Base-by-base conservation (phyloP, 163 green algal species). In the Scenedesmus sp. region DNA sequence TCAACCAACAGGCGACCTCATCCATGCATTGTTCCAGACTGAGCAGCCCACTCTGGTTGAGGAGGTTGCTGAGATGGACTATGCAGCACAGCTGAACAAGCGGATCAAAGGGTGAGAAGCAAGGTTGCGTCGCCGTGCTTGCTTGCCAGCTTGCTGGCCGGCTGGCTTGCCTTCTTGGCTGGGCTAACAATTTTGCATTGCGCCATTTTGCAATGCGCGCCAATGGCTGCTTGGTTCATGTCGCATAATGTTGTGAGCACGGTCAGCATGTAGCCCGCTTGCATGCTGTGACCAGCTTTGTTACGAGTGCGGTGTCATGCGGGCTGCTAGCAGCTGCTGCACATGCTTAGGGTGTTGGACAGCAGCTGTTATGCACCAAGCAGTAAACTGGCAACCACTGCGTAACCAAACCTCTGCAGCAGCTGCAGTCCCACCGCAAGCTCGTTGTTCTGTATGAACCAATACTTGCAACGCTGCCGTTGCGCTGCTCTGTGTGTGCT, bases 91-190 rank as follows among this genome's bases (percentile, higher is more conserved):
- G 51, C 65, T 90, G 30, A 85, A 40, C 30, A 59, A 61, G 46
- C 72, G 72, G 0, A 81, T 90, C 72, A 85, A 86, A 18, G 49
- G 18, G 86, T 90, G 51, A 85, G 85, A n/a, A 7, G 43, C 35
- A 33, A 35, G 1, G 15, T 18, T 70, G 16, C 24, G 49, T 35
- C 72, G 12, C 16, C n/a, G 16, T 49, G 78, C 24, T 56, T 56
- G 42, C 78, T 65, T 37, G 42, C 4, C 24, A 24, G 78, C 43
- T 83, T 22, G 42, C 43, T 35, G 0, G 43, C 43, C 42, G 42
- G 10, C 43, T 65, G 76, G 76, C 22, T 44, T 43, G 20, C 22
- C 40, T 83, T 35, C 6, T 56, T 59, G 4, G 2, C n/a, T n/a
- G n/a, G n/a, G n/a, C n/a, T n/a, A n/a, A n/a, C n/a, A n/a, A n/a